Evolutionary conservation across 495 filamentous ascomycete genomes (phyloP).

Genomic region (Extremus antarcticus): DNA sequence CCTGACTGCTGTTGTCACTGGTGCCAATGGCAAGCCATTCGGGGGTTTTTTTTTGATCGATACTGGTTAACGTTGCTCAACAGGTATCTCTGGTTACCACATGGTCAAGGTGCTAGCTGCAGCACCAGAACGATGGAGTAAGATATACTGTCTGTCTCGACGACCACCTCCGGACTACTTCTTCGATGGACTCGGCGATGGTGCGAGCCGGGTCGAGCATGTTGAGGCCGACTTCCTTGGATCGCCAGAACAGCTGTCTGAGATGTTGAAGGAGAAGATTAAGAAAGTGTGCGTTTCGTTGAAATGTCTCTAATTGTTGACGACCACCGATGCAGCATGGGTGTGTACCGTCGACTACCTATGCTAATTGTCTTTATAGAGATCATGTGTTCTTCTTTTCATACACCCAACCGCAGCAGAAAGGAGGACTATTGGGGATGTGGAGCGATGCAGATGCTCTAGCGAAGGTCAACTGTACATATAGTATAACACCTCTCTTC

Average conservation of each 20-base stretch:
- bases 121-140: slow-evolving; percentile 36
- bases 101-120: slow-evolving; percentile 37
- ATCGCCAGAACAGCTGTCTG: slow-evolving; percentile 28
- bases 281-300: background rate
- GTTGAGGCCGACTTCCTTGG: slow-evolving; percentile 35
- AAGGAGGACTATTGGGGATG: background rate
- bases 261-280: slow-evolving; percentile 24
- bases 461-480: background rate
- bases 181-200: slow-evolving; percentile 17
- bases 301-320: too few species aligned
- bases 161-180: slow-evolving; percentile 25
- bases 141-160: slow-evolving; percentile 40
- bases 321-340: too few species aligned
- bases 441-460: slow-evolving; percentile 1
- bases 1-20: slow-evolving; percentile 41
- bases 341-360: too few species aligned
- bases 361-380: slow-evolving; percentile 14
- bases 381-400: slow-evolving; percentile 46
- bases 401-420: slow-evolving; percentile 39
- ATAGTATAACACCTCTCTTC: background rate
- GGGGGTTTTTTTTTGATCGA: too few species aligned
- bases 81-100: slow-evolving; percentile 40
- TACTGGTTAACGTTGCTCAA: too few species aligned
- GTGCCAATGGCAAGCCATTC: slow-evolving; percentile 20
- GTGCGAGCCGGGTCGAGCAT: slow-evolving; percentile 31